Evolutionary conservation across 805 yeast genomes (phyloP).

Genomic region (Candida caryicola): DNA sequence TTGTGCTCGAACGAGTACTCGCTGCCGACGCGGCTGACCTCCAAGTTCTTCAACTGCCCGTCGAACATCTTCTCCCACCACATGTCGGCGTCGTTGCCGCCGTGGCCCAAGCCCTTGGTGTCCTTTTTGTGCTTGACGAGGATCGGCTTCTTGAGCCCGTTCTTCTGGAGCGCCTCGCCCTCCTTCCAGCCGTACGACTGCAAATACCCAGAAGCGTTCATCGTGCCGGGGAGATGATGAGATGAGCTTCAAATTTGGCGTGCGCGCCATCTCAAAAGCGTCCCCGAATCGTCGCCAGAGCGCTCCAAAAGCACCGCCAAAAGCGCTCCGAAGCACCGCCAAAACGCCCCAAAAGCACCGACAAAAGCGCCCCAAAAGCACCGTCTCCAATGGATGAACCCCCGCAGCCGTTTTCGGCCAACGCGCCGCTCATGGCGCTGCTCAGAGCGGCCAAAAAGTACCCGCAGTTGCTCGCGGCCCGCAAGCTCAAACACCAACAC

Average conservation of each 20-base stretch:
- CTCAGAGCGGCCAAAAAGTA: neutral
- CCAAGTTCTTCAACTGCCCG: conserved; percentile 80
- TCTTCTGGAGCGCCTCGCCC: conserved; percentile 79
- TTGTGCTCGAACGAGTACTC: conserved; percentile 54
- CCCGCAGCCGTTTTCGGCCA: neutral
- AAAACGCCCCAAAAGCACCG: too few relatives aligned
- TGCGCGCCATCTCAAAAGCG: too few relatives aligned
- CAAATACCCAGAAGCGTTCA: conserved; percentile 77
- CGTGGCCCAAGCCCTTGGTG: conserved; percentile 85
- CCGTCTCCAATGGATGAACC: neutral
- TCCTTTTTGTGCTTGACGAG: conserved; percentile 89
- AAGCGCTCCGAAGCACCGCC: too few relatives aligned
- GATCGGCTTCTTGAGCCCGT: conserved; percentile 82
- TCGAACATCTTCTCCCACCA: conserved; percentile 99
- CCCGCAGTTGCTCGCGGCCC: conserved; percentile 2
- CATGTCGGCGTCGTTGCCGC: conserved; percentile 70
- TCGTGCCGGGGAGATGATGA: conserved; percentile 19
- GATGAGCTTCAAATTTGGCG: neutral
- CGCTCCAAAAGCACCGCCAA: too few relatives aligned
- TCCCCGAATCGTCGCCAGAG: too few relatives aligned
- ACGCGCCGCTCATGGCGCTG: neutral
- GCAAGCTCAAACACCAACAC: conserved; percentile 8
- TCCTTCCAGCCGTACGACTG: conserved; percentile 86
- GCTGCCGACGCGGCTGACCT: conserved; percentile 43
- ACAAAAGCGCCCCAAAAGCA: too few relatives aligned